Conservation (phyloP, 345 rosid genomes). For the Rhodamnia argentea region DNA sequence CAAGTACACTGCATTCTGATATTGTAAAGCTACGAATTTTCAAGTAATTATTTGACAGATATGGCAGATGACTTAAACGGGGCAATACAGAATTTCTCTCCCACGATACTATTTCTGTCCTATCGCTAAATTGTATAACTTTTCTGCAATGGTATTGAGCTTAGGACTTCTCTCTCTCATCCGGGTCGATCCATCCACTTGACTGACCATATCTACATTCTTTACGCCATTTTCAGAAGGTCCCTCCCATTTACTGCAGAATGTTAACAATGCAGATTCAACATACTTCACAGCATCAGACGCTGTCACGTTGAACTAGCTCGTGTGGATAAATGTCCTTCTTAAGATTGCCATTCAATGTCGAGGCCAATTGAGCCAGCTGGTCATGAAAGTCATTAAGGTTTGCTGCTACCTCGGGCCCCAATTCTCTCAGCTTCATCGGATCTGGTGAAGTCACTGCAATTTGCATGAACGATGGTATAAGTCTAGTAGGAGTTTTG, state of each 20-base stretch:
- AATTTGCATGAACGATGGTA: not conserved
- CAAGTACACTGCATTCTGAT: not conserved
- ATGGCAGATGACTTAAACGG: not conserved
- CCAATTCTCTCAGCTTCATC: conserved; percentile 20
- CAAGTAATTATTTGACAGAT: not conserved
- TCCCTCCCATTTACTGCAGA: conserved; percentile 22
- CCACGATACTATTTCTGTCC: not conserved
- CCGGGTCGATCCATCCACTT: not conserved
- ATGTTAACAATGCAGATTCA: conserved; percentile 26
- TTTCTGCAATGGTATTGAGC: too few species aligned
- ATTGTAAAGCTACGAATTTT: not conserved
- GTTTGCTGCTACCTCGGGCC: conserved; percentile 26
- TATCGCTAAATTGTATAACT: too few species aligned
- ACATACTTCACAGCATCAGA: conserved; percentile 36
- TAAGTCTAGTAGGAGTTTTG: not conserved
- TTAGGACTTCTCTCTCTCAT: too few species aligned
- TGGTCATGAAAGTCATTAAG: conserved; percentile 61
- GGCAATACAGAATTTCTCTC: not conserved
- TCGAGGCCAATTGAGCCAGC: conserved; percentile 50
- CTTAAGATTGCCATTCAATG: conserved; percentile 45
- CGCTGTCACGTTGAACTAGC: conserved; percentile 52
- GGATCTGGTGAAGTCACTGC: conserved; percentile 45
- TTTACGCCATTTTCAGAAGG: conserved; percentile 25
- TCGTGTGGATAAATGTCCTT: conserved; percentile 31
- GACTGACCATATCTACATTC: conserved; percentile 13